Evolutionary conservation across 768 basidiomycete species (phyloP).

Genomic region (Mycena epipterygia): DNA sequence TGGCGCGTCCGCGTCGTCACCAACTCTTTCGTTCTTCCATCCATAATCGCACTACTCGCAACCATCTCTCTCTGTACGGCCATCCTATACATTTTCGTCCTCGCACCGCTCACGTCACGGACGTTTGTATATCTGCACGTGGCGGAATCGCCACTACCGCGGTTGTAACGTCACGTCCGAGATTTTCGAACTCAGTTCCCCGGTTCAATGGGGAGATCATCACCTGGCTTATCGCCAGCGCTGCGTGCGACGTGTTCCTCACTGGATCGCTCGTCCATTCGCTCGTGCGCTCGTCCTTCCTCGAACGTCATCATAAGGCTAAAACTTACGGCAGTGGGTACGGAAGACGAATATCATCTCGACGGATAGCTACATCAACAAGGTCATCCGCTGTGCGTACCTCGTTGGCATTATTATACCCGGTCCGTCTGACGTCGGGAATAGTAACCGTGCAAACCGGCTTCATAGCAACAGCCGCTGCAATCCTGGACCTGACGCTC

Average conservation of each 20-base stretch:
- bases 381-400: constrained; percentile 33
- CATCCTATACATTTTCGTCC: background rate
- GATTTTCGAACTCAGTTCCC: constrained; percentile 2
- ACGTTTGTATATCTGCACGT: too few species aligned
- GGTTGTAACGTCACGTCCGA: constrained; percentile 10
- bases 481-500: constrained; percentile 22
- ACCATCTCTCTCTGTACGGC: constrained; percentile 3
- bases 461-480: constrained; percentile 20
- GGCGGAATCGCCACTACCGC: constrained; percentile 26
- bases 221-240: constrained; percentile 30
- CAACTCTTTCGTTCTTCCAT: constrained; percentile 3
- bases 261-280: constrained; percentile 20
- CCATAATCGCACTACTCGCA: background rate
- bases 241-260: constrained; percentile 30
- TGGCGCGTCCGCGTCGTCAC: constrained; percentile 32
- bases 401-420: background rate
- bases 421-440: background rate
- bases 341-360: constrained; percentile 15
- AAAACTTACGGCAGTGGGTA: constrained; percentile 24
- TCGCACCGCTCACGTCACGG: too few species aligned
- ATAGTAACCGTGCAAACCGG: constrained; percentile 32
- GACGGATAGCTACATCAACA: constrained; percentile 32
- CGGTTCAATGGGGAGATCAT: constrained; percentile 23
- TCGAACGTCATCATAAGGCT: too few species aligned
- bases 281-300: background rate